Evolutionary conservation across 2,329 filamentous ascomycete genomes (phyloP).

Genomic region (Plenodomus lindquistii): DNA sequence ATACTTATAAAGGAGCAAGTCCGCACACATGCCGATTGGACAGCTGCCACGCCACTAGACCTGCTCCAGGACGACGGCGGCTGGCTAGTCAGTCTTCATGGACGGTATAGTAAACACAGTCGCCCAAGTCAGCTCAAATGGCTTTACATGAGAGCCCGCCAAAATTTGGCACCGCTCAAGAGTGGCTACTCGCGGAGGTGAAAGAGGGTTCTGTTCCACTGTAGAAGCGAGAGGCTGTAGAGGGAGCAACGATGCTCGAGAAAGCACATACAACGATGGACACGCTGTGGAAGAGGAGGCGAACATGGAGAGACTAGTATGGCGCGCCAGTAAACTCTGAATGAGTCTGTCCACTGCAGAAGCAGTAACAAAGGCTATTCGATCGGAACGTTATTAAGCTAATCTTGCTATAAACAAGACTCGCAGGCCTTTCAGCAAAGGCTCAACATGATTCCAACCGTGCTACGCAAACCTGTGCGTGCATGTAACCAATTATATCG

Average conservation of each 20-base stretch:
- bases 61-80: constrained; percentile 66
- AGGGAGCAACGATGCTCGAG: constrained; percentile 48
- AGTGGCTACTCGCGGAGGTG: constrained; percentile 48
- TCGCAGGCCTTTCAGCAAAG: no score
- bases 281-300: constrained; percentile 48
- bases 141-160: constrained; percentile 61
- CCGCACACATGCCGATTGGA: constrained; percentile 60
- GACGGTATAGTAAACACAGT: constrained; percentile 58
- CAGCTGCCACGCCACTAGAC: constrained; percentile 64
- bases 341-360: no score
- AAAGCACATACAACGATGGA: constrained; percentile 50
- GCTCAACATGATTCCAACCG: no score
- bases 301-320: constrained; percentile 52
- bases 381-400: no score
- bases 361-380: no score
- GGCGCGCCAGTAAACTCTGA: constrained; percentile 28
- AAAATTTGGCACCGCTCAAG: constrained; percentile 59
- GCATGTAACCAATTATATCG: not conserved
- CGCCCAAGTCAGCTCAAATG: constrained; percentile 54
- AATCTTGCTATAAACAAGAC: no score
- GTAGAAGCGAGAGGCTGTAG: constrained; percentile 47
- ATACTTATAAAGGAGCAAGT: constrained; percentile 51
- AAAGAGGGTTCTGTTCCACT: constrained; percentile 46
- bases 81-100: constrained; percentile 58
- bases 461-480: not conserved